Base-by-base conservation (phyloP, 2,329 filamentous ascomycete species). In the Alternaria incomplexa region DNA sequence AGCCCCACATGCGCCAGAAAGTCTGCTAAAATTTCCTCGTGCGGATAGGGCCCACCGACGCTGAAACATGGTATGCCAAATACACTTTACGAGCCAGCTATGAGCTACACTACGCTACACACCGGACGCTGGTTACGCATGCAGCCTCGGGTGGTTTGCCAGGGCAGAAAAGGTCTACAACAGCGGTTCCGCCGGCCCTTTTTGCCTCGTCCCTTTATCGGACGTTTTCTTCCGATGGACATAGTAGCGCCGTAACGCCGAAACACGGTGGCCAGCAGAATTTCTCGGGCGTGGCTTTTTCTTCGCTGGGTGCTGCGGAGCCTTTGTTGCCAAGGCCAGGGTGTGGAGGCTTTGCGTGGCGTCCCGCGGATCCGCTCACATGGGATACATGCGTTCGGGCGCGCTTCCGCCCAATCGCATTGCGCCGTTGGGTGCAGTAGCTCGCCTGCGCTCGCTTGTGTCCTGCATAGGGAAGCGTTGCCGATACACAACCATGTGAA, bases 31-130 rank as follows among this genome's bases (percentile, higher is more conserved):
- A 46, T 54, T 47, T 58, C 54, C 59, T 50, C 50, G 26, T 28
- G 32, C 45, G 44, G 45, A 30, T 23, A 25, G 12, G 13, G 28
- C 54, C 50, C 54, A 23, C 11, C 44, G 10, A 15, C 51, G 56
- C 44, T 63, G 61, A 63, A 63, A 63, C 61, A 54, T 44, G 51
- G 57, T 26, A 63, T 43, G 56, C 61, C 61, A 55, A 63, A 63
- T 63, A 46, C 56, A 56, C 46, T 50, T 56, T 56, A 40, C 23
- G 59, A 52, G 46, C 59, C 28, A 25, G 9, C 54, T 11, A 43
- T 40, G 23, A 56, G 43, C 57, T 56, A 44, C 23, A 40, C 44
- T 22, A 28, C 23, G 32, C 44, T 17, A 50, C 30, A 52, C 52
- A 44, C 52, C 52, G 53, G 46, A 45, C 45, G 28, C 47, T 50